phyloP scores from a whole-genome alignment of 352 stramenopile species.

The Pythium sp. region DNA sequence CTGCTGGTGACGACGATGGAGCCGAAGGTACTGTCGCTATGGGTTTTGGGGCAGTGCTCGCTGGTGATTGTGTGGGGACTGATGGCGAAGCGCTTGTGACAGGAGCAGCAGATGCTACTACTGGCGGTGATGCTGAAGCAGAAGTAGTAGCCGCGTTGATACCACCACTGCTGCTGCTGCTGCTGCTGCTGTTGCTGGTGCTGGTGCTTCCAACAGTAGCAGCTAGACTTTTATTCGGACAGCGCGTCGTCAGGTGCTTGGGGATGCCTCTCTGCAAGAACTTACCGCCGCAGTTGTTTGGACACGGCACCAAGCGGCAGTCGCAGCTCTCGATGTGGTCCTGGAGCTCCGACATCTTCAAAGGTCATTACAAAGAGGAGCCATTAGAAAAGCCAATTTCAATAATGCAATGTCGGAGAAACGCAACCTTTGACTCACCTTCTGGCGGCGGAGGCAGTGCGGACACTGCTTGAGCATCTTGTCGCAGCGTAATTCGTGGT shows the following conservation, averaged over 20 bases:
- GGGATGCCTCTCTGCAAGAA: slow-evolving; percentile 74
- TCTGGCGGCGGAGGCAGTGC: slow-evolving; percentile 76
- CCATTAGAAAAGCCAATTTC: neutral
- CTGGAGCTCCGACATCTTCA: slow-evolving; percentile 62
- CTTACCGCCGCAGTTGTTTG: slow-evolving; percentile 75
- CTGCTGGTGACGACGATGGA: slow-evolving; percentile 9
- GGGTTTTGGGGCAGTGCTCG: neutral
- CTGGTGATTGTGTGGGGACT: neutral
- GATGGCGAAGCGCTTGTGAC: neutral
- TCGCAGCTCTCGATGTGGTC: slow-evolving; percentile 84
- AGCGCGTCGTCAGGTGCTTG: slow-evolving; percentile 74
- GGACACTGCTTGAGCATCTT: slow-evolving; percentile 83
- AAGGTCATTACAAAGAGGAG: neutral
- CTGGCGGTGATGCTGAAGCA: neutral
- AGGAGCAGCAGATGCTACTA: neutral
- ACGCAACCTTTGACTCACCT: slow-evolving; percentile 26
- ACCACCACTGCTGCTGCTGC: neutral
- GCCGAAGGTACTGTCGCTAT: neutral
- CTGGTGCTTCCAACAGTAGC: neutral
- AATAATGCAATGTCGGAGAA: neutral
- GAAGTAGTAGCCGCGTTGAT: neutral
- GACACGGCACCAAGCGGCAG: slow-evolving; percentile 71
- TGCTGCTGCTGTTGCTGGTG: neutral
- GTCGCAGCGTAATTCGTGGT: slow-evolving; percentile 76
- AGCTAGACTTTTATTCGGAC: slow-evolving; percentile 34